phyloP scores from a whole-genome alignment of 768 basidiomycete species.

The Lactarius tabidus region DNA sequence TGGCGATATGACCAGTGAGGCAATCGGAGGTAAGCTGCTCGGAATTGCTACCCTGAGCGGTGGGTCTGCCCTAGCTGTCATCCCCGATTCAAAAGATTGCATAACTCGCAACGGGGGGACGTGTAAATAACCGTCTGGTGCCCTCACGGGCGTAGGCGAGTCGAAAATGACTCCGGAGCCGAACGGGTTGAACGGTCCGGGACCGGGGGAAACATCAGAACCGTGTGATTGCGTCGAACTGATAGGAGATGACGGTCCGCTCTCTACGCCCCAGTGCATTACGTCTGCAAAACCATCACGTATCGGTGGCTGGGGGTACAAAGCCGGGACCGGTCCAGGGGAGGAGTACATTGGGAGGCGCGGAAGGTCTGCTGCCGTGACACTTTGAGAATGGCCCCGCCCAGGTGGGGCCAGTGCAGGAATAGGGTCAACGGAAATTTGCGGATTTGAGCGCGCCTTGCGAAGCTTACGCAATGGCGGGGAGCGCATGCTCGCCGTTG shows the following conservation, averaged over 20 bases:
- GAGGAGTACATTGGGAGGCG: conserved; percentile 32
- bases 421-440: conserved; percentile 33
- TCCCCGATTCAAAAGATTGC: conserved; percentile 82
- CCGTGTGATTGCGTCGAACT: conserved; percentile 24
- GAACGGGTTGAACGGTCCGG: conserved; percentile 53
- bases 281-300: conserved; percentile 61
- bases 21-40: conserved; percentile 2
- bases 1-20: neutral
- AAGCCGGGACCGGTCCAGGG: conserved; percentile 10
- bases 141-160: conserved; percentile 51
- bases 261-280: conserved; percentile 53
- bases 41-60: neutral
- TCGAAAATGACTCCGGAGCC: conserved; percentile 61
- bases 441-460: conserved; percentile 74
- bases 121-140: conserved; percentile 36
- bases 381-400: conserved; percentile 73
- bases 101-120: conserved; percentile 65
- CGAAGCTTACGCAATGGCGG: conserved; percentile 53
- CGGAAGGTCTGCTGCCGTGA: conserved; percentile 64
- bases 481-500: conserved; percentile 28
- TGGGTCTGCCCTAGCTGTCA: conserved; percentile 64
- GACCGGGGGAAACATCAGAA: conserved; percentile 12
- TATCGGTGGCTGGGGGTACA: conserved; percentile 29
- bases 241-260: conserved; percentile 38
- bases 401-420: conserved; percentile 38